Evolutionary conservation across 345 rosid species (phyloP).

Genomic region (Salix brachista): DNA sequence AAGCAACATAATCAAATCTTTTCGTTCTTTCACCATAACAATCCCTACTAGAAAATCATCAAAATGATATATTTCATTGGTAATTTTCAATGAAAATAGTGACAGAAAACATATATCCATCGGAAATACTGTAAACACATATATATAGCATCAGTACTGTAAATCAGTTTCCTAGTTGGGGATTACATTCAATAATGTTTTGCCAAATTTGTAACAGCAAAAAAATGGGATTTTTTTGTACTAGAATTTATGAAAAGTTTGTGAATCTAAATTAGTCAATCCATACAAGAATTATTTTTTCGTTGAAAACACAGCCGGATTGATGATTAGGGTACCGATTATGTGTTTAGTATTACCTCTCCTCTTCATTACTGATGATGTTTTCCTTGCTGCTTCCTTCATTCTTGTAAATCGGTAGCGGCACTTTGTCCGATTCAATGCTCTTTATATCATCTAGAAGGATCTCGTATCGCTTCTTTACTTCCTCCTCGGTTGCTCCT

Average conservation of each 20-base stretch:
- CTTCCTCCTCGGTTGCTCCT: constrained; percentile 44
- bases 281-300: background rate
- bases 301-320: background rate
- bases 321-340: background rate
- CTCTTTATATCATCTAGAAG: constrained; percentile 35
- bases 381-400: background rate
- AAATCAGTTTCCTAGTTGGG: background rate
- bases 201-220: too few species aligned
- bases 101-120: too few species aligned
- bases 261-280: background rate
- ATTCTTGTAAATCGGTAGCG: constrained; percentile 34
- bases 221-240: too few species aligned
- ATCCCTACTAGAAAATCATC: too few species aligned
- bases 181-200: background rate
- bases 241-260: background rate
- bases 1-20: too few species aligned
- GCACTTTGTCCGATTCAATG: constrained; percentile 42
- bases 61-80: too few species aligned
- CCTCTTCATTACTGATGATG: background rate
- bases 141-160: too few species aligned
- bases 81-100: too few species aligned
- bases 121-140: too few species aligned
- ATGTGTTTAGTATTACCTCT: constrained; percentile 16
- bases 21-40: too few species aligned
- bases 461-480: constrained; percentile 39